Evolutionary conservation across 768 basidiomycete genomes (phyloP).

Genomic region (Lanmaoa rubissima): DNA sequence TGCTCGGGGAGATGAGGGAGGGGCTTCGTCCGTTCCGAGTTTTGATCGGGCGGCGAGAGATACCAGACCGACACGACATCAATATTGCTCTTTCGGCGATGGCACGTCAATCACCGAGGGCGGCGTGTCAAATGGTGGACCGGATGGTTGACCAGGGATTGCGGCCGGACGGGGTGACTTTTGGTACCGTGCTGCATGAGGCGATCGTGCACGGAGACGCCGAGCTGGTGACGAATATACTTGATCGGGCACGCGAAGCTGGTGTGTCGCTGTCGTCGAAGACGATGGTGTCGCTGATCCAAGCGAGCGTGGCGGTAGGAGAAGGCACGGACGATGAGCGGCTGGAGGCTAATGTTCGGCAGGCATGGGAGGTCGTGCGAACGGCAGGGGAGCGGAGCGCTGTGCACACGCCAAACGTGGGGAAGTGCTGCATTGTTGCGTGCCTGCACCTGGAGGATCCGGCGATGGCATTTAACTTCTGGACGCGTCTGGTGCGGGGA

Average conservation of each 20-base stretch:
- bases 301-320: constrained; percentile 34
- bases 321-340: constrained; percentile 26
- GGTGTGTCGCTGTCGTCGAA: constrained; percentile 44
- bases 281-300: constrained; percentile 49
- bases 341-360: constrained; percentile 37
- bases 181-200: constrained; percentile 61
- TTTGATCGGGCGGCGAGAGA: constrained; percentile 46
- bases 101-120: constrained; percentile 46
- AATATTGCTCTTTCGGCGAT: constrained; percentile 60
- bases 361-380: constrained; percentile 43
- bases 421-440: constrained; percentile 48
- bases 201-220: constrained; percentile 47
- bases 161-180: constrained; percentile 51
- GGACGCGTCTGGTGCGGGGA: constrained; percentile 46
- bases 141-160: constrained; percentile 50
- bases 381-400: constrained; percentile 35
- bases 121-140: constrained; percentile 47
- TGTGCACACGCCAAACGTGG: constrained; percentile 46
- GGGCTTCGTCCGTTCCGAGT: constrained; percentile 49
- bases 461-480: constrained; percentile 57
- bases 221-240: constrained; percentile 43
- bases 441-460: constrained; percentile 51
- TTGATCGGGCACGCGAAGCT: constrained; percentile 37
- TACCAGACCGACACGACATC: constrained; percentile 62
- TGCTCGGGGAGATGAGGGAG: constrained; percentile 46